Base-by-base conservation (phyloP, 495 filamentous ascomycete genomes). In the Ascodesmis nigricans region DNA sequence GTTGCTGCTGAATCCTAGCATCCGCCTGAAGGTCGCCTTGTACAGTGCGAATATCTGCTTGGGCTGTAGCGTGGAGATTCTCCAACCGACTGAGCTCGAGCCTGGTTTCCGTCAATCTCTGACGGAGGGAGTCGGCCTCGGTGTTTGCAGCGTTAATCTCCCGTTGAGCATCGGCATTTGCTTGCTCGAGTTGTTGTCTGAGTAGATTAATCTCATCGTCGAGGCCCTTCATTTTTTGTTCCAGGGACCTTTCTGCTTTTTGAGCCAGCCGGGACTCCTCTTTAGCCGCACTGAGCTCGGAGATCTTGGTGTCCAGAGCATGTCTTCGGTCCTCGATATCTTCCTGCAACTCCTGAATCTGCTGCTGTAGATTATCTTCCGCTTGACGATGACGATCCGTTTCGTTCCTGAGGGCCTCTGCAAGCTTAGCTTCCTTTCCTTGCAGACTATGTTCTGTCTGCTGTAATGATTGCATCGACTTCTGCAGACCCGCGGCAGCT, bases 191-290 rank as follows among this genome's bases (percentile, higher is more conserved):
- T 33, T 65, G 73, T 13, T 63, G 62, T 46, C 81, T 77, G 20
- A 84, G 55, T 22, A 83, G 65, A 31, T 81, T 69, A 7, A 84
- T 61, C 48, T 90, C 78, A 40, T 83, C 78, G 47, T 84, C 76
- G 10, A 90, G 50, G n/a, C 62, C 67, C 42, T 77, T 67, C 5
- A 76, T 56, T 44, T 73, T 80, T 29, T 79, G 72, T 26, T 60
- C 58, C 19, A 80, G 57, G 1, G 59, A 53, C 34, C 66, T 62
- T 52, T 71, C 66, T 23, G 75, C 69, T 10, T 73, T 66, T 43
- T 70, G 63, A 30, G 65, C 66, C 30, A 72, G 54, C 18, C 73
- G 70, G 7, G 78, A 62, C 11, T 82, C 72, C 44, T 84, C 73
- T 28, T 64, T 66, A 16, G 67, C 59, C 5, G 58, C 45, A 5